These are phyloP conservation scores for Trichophyton mentagrophytes DNA, from an alignment of 2,329 filamentous ascomycete genomes.

Conservation along the genomic window DNA sequence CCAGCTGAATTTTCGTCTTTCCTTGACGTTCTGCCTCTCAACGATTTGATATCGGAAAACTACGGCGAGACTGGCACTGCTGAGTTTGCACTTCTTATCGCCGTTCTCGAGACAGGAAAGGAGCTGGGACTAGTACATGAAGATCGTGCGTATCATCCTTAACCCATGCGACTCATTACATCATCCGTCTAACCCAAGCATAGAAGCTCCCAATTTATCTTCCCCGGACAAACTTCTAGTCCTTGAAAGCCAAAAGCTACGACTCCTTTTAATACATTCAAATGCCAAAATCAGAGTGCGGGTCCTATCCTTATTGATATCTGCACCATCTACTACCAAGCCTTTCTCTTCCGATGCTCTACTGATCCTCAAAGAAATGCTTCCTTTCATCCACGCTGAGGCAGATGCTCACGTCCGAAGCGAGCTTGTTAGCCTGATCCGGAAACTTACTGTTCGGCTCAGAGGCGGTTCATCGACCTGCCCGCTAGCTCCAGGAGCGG, in stretches of 20 bases:
- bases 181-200: neutral
- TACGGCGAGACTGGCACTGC: conserved; percentile 38
- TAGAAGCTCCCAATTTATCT: conserved; percentile 8
- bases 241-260: conserved; percentile 25
- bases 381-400: conserved; percentile 66
- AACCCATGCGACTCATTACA: neutral
- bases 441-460: conserved; percentile 64
- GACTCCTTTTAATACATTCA: conserved; percentile 32
- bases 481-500: neutral
- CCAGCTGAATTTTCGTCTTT: conserved; percentile 33
- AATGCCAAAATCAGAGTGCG: conserved; percentile 58
- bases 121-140: conserved; percentile 58
- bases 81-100: conserved; percentile 49
- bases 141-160: conserved; percentile 35
- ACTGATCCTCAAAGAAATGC: conserved; percentile 48
- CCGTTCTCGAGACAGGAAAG: conserved; percentile 58
- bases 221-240: conserved; percentile 17
- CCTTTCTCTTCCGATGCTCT: conserved; percentile 55
- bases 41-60: conserved; percentile 37
- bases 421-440: conserved; percentile 61
- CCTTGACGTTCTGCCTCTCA: conserved; percentile 44
- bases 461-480: conserved; percentile 41
- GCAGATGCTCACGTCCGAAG: conserved; percentile 76
- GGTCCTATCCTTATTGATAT: conserved; percentile 68
- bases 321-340: conserved; percentile 60